Evolutionary conservation across 164 flowering plant species (phyloP), one percentile per base, ranked within the genome.

Genomic region (Kalanchoe fedtschenkoi): DNA sequence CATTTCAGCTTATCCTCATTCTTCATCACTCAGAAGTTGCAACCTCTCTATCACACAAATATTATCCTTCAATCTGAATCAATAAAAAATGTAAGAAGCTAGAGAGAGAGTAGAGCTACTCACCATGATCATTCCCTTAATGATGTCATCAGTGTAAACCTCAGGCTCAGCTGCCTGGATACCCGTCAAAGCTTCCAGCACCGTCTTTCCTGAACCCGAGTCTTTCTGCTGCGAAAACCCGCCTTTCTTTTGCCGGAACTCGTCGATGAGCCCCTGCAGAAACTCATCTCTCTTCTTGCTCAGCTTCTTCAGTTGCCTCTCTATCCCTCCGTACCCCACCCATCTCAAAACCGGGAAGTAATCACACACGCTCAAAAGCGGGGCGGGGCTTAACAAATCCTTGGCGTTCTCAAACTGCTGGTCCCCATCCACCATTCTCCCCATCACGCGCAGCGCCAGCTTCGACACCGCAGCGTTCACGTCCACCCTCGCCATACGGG

Each of bases 161-260:
- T 75, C 68, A 3, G 80, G 80, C 9, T 79, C 79, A 15, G 63
- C n/a, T 39, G 67, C 73, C 59, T 77, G 79, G 21, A 71, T 54
- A 5, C 63, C 35, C 41, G 77, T 38, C 22, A 80, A 43, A 21
- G 17, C 59, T 26, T 73, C 76, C 21, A 68, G 29, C 28, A 73
- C 1, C 1, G 62, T 17, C 41, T 17, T 61, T 53, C 37, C 60
- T 33, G 34, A 37, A n/a, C 39, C 55, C 22, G 19, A 17, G 14
- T 60, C 41, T 37, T 6, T 26, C 29, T 43, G 0, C 22, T 8
- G 5, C 46, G n/a, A 21, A 32, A 39, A 32, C n/a, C 30, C 64
- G 38, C 32, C 8, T 19, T 19, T 13, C 5, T 60, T n/a, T n/a
- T 29, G 14, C 24, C 43, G 24, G 38, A 2, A 19, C 29, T 37